Conservation (phyloP, 2,329 filamentous ascomycete species). For the Aciculosporium take region DNA sequence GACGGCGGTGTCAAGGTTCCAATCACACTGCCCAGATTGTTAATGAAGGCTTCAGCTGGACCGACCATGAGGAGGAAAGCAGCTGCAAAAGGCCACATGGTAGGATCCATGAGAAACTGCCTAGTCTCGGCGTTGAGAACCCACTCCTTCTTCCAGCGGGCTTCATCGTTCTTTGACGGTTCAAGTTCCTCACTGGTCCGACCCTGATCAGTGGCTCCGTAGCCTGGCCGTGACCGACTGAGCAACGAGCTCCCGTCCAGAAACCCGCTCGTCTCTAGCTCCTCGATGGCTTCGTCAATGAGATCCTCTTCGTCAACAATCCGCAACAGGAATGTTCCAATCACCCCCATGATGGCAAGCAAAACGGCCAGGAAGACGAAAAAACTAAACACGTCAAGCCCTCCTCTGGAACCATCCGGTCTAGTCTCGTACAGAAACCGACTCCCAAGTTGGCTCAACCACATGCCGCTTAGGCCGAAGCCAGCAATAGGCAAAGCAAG, state of each 20-base stretch:
- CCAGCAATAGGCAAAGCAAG: slow-evolving; percentile 82
- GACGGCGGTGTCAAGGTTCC: slow-evolving; percentile 60
- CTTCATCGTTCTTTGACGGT: slow-evolving; percentile 30
- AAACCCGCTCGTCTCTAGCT: slow-evolving; percentile 78
- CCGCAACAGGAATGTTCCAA: slow-evolving; percentile 60
- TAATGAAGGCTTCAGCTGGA: slow-evolving; percentile 94
- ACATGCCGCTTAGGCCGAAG: slow-evolving; percentile 90
- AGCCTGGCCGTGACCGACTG: slow-evolving; percentile 36
- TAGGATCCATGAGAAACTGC: slow-evolving; percentile 70
- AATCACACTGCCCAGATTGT: slow-evolving; percentile 90
- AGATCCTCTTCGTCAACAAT: slow-evolving; percentile 76
- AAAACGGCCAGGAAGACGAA: slow-evolving; percentile 72
- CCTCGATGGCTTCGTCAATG: slow-evolving; percentile 80
- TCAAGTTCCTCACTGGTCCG: slow-evolving; percentile 28
- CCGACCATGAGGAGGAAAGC: slow-evolving; percentile 91
- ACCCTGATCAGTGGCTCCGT: slow-evolving; percentile 44
- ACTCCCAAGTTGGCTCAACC: slow-evolving; percentile 80
- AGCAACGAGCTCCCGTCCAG: slow-evolving; percentile 65
- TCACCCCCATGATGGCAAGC: slow-evolving; percentile 53
- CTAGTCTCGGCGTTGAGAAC: slow-evolving; percentile 83
- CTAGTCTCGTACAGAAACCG: slow-evolving; percentile 57
- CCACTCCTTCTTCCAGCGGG: slow-evolving; percentile 67
- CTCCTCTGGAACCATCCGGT: slow-evolving; percentile 46
- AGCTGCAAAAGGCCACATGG: slow-evolving; percentile 88
- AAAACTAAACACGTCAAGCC: slow-evolving; percentile 67